Evolutionary conservation across 2,329 filamentous ascomycete genomes (phyloP), one percentile per base, ranked within the genome.

Genomic region (Fusarium coffeatum): DNA sequence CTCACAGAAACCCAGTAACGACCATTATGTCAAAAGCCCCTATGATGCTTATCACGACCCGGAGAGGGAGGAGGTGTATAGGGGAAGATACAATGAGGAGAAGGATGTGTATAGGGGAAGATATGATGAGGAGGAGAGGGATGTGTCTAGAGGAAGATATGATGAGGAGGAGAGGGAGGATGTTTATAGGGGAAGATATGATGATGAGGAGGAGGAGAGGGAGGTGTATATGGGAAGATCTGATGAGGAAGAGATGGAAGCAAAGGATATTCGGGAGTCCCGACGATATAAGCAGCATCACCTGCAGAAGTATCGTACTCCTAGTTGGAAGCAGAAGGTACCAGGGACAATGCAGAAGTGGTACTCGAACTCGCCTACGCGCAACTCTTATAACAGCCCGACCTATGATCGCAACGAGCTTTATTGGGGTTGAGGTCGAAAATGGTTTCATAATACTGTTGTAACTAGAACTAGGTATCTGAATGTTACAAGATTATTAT

Each of bases 1-100:
- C 61, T 64, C 27, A 64, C 23, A 12, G 23, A 41, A 65, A 28
- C 16, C 18, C 34, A 59, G 63, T 55, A 40, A 55, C 49, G 10
- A 46, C 15, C 22, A 32, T 8, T 27, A 43, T 16, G 10, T 42
- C 22, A 9, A 25, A 37, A 41, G 48, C 27, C 60, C 48, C 16
- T 48, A 34, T 30, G 28, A 41, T 12, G 23, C 27, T n/a, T 27
- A 58, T 27, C 40, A 11, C n/a, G 9, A 32, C 12, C 23, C 12
- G 27, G 12, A 27, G 27, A 43, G 13, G 32, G 34, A 62, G 22
- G n/a, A 53, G 22, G 9, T 15, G 6, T 25, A 27, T 22, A 43
- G 6, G 16, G 25, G n/a, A 3, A 25, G 34, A 10, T 5, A 18
- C 9, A 6, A 59, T 15, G 20, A n/a, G 15, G 23, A 60, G 34